These are phyloP conservation scores for Paratinospora sagittata DNA, from an alignment of 164 flowering plant species.

Conservation along the genomic window DNA sequence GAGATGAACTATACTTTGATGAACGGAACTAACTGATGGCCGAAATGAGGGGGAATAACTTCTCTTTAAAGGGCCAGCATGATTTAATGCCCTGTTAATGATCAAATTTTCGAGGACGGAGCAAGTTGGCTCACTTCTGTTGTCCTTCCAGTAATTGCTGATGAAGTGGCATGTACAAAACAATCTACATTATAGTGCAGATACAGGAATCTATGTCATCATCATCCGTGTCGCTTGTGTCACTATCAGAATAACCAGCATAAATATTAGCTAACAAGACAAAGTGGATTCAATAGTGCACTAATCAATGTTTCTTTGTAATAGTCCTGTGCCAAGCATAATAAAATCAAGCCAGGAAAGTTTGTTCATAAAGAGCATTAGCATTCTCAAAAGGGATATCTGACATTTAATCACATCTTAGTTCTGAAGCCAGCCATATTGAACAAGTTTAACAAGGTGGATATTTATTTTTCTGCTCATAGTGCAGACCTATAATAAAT, in stretches of 20 bases:
- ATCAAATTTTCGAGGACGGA: neutral
- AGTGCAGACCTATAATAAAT: neutral
- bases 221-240: constrained; percentile 63
- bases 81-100: too few relatives aligned
- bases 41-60: neutral
- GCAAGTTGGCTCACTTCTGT: neutral
- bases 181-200: constrained; percentile 67
- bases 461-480: too few relatives aligned
- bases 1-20: neutral
- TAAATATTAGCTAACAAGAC: too few relatives aligned
- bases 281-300: neutral
- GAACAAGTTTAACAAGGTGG: too few relatives aligned
- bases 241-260: constrained; percentile 41
- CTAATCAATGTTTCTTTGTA: neutral
- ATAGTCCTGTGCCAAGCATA: too few relatives aligned
- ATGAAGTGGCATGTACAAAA: constrained; percentile 5
- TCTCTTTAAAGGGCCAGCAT: neutral
- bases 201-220: constrained; percentile 71
- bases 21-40: neutral
- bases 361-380: too few relatives aligned
- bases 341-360: too few relatives aligned
- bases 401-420: too few relatives aligned
- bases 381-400: too few relatives aligned
- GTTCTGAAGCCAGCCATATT: too few relatives aligned
- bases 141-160: constrained; percentile 6